Conservation (phyloP, 306 rosid genomes). For the Prunus davidiana region DNA sequence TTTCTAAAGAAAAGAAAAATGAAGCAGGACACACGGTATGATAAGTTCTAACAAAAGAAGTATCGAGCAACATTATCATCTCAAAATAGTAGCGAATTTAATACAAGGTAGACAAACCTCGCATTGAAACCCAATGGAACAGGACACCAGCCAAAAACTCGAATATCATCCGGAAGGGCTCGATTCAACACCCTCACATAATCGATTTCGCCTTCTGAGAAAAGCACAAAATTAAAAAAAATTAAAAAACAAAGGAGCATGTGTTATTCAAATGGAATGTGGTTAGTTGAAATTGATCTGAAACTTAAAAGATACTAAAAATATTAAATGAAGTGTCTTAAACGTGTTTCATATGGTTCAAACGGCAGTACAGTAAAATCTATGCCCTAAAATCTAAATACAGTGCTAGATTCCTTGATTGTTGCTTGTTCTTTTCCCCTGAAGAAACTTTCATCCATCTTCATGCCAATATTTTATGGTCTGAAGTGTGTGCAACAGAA, state of each 20-base stretch:
- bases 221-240: slow-evolving; percentile 7
- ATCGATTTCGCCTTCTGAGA: slow-evolving; percentile 75
- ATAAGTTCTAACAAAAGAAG: neutral
- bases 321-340: neutral
- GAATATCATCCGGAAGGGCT: slow-evolving; percentile 79
- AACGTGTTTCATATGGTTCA: neutral
- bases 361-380: neutral
- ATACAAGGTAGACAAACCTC: slow-evolving; percentile 55
- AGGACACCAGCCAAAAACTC: slow-evolving; percentile 85
- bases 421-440: neutral
- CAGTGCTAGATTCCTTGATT: neutral
- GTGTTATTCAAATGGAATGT: neutral
- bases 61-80: neutral
- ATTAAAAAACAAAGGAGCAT: neutral
- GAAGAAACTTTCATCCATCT: neutral
- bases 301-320: neutral
- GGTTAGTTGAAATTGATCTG: neutral
- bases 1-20: neutral
- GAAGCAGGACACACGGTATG: neutral
- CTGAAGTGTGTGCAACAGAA: too few species aligned
- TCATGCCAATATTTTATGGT: too few species aligned
- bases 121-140: slow-evolving; percentile 84
- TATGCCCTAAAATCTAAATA: neutral
- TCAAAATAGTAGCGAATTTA: slow-evolving; percentile 11
- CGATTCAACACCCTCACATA: slow-evolving; percentile 88